A percentile compares a stretch with the other conserved stretches of the same genome.
Evolutionary conservation across 108 stramenopile genomes (phyloP).

Genomic region (Craspedostauros australis): DNA sequence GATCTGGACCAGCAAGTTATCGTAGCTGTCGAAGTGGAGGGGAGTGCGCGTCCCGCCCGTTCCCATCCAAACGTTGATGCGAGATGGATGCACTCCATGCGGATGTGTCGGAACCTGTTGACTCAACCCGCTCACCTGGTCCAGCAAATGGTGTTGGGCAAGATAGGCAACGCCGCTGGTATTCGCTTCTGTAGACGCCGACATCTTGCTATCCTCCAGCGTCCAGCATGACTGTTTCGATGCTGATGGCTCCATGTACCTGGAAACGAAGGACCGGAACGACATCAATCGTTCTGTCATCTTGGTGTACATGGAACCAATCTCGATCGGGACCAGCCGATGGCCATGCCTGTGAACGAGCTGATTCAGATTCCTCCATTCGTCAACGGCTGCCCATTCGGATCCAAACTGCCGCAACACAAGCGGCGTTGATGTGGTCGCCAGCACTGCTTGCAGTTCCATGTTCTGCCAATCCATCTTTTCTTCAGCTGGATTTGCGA

Average conservation of each 20-base stretch:
- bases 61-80: slow-evolving; percentile 55
- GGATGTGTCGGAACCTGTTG: slow-evolving; percentile 24
- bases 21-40: slow-evolving; percentile 68
- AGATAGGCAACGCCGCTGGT: slow-evolving; percentile 53
- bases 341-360: slow-evolving; percentile 30
- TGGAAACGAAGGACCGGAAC: slow-evolving; percentile 29
- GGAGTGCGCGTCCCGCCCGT: slow-evolving; percentile 67
- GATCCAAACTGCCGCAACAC: slow-evolving; percentile 35
- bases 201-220: slow-evolving; percentile 17
- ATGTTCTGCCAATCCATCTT: slow-evolving; percentile 10
- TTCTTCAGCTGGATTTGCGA: slow-evolving; percentile 19
- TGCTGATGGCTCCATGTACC: slow-evolving; percentile 24
- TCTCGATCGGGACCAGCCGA: slow-evolving; percentile 52
- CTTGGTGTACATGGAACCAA: slow-evolving; percentile 36
- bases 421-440: slow-evolving; percentile 12
- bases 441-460: not conserved
- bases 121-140: slow-evolving; percentile 40
- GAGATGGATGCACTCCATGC: slow-evolving; percentile 26
- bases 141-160: slow-evolving; percentile 56
- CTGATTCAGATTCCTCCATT: slow-evolving; percentile 37
- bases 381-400: slow-evolving; percentile 29
- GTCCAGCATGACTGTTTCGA: slow-evolving; percentile 18
- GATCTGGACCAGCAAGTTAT: slow-evolving; percentile 73
- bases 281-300: slow-evolving; percentile 43
- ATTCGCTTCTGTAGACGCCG: not conserved